A percentile compares a stretch with the other conserved stretches of the same genome.
Evolutionary conservation across 768 basidiomycete species (phyloP).

Genomic region (Tylopilus sp.): DNA sequence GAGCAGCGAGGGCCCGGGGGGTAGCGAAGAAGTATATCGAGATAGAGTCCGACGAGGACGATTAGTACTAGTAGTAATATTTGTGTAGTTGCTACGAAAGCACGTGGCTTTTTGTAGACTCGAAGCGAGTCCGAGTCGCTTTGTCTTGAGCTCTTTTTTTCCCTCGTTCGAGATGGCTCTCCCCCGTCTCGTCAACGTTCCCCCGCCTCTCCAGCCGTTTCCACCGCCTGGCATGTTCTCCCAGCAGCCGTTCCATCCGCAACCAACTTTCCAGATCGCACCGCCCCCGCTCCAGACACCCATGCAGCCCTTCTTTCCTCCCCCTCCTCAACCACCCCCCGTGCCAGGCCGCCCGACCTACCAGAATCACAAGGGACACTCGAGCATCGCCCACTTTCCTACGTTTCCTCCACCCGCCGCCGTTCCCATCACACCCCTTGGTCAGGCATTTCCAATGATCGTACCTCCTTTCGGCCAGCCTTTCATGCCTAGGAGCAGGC

Average conservation of each 20-base stretch:
- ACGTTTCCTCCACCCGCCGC: constrained; percentile 54
- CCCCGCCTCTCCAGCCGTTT: constrained; percentile 52
- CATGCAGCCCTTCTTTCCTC: constrained; percentile 65
- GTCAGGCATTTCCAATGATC: constrained; percentile 54
- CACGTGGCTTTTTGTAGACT: neutral
- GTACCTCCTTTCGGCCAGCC: constrained; percentile 44
- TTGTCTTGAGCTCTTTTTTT: constrained; percentile 2
- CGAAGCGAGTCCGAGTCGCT: constrained; percentile 4
- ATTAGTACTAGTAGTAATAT: constrained; percentile 44
- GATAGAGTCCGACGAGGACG: constrained; percentile 43
- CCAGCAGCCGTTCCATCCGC: constrained; percentile 55
- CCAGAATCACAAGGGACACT: constrained; percentile 49
- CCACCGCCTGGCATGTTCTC: constrained; percentile 60
- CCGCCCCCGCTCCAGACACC: constrained; percentile 60
- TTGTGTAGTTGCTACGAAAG: too few species aligned
- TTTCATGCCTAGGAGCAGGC: constrained; percentile 58
- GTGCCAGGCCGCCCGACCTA: constrained; percentile 49
- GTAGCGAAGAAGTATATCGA: constrained; percentile 63
- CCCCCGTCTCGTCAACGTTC: constrained; percentile 57
- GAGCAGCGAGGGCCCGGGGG: constrained; percentile 47
- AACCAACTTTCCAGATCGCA: constrained; percentile 42
- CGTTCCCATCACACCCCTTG: constrained; percentile 60
- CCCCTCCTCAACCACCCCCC: constrained; percentile 42
- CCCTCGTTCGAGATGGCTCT: constrained; percentile 23
- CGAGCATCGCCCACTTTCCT: constrained; percentile 64